Base-by-base conservation (phyloP, 108 stramenopile genomes). In the Nitzschia putrida region DNA sequence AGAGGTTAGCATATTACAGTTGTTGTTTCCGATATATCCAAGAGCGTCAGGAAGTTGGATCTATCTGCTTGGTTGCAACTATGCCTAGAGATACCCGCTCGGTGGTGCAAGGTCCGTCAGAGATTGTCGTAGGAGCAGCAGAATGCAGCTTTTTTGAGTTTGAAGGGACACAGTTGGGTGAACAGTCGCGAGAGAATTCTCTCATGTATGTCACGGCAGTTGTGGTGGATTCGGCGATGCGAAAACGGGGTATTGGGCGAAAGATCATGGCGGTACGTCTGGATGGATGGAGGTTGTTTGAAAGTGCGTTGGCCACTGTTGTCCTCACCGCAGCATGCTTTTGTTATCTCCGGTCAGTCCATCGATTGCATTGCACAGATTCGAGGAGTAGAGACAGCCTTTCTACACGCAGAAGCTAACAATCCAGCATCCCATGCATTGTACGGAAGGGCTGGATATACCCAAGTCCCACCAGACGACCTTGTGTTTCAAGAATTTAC, bases 61-160 rank as follows among this genome's bases (percentile, higher is more conserved):
- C 93, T 16, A 82, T 79, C 10, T 91, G 85, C 40, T 57, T 94
- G 18, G 86, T 94, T 21, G 93, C 93, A 0, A 84, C 88, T 42
- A 54, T 43, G 8, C 60, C 61, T 9, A 39, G 56, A 26, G 38
- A 60, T 20, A 69, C 57, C 42, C 34, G 74, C 42, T 16, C 14
- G 3, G 0, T 26, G 16, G 53, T 57, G 9, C 44, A 23, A 51
- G 23, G 22, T 38, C 16, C 41, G 0, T 22, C 20, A 2, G 57
- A 40, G 22, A 24, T 47, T 38, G 80, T 94, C 22, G 64, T 90
- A 29, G 93, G 93, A 20, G 90, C 81, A 56, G 90, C 85, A 14
- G 93, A 94, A 66, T 86, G 86, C 47, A 89, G 88, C 59, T 77
- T 84, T 80, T 89, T 92, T 60, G 93, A 94, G 77, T 92, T 94